phyloP scores from a whole-genome alignment of 2,329 filamentous ascomycete species.

The Aureobasidium sp. region DNA sequence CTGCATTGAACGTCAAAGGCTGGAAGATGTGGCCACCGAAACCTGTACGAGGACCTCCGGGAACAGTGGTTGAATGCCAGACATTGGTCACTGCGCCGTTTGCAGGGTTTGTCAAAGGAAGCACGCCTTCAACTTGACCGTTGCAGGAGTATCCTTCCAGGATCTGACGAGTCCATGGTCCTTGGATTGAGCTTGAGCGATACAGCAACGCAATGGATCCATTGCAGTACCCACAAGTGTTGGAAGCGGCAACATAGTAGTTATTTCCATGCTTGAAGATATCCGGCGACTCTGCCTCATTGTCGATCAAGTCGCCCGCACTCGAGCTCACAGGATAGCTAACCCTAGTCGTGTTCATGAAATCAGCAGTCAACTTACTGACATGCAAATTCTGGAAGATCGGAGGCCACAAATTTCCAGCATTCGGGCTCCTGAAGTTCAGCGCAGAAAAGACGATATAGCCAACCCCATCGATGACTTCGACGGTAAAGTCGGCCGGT shows the following conservation, averaged over 20 bases:
- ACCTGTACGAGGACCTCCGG: conserved; percentile 19
- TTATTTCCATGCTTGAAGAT: conserved; percentile 18
- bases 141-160: conserved; percentile 20
- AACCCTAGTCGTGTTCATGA: conserved; percentile 19
- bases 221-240: conserved; percentile 23
- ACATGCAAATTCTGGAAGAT: conserved; percentile 22
- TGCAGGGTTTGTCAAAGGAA: conserved; percentile 16
- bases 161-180: conserved; percentile 22
- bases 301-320: conserved; percentile 19
- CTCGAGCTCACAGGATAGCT: conserved; percentile 18
- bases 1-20: conserved; percentile 17
- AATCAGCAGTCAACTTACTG: conserved; percentile 17
- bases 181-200: conserved; percentile 17
- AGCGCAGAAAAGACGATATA: conserved; percentile 22
- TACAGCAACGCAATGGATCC: conserved; percentile 20
- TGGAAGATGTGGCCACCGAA: conserved; percentile 22
- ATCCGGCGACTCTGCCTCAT: conserved; percentile 21
- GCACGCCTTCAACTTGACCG: conserved; percentile 21
- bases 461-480: conserved; percentile 16
- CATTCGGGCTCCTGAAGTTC: conserved; percentile 19
- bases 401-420: conserved; percentile 20
- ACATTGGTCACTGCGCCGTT: conserved; percentile 16
- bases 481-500: conserved; percentile 21
- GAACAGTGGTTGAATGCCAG: conserved; percentile 20
- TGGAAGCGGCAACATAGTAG: conserved; percentile 19